These are phyloP conservation scores for Sporormia fimetaria DNA, from an alignment of 495 filamentous ascomycete genomes.

Conservation along the genomic window DNA sequence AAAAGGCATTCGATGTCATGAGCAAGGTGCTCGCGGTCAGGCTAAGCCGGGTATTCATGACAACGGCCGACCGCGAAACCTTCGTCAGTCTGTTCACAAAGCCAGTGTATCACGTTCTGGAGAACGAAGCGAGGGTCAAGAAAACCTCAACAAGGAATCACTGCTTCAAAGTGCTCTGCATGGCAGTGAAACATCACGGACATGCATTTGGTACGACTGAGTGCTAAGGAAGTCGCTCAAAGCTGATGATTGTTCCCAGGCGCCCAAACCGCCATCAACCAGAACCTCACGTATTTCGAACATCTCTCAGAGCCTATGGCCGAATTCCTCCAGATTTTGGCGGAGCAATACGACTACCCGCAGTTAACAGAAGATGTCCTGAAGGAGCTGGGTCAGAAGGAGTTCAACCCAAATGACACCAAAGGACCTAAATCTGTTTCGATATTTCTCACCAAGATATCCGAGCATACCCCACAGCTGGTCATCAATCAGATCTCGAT, in stretches of 20 bases:
- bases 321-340: slow-evolving; percentile 89
- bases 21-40: slow-evolving; percentile 92
- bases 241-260: slow-evolving; percentile 40
- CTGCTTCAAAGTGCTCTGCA: slow-evolving; percentile 89
- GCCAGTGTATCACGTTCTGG: slow-evolving; percentile 86
- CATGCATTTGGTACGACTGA: slow-evolving; percentile 76
- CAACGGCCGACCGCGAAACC: slow-evolving; percentile 91
- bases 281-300: slow-evolving; percentile 96
- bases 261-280: slow-evolving; percentile 94
- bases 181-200: slow-evolving; percentile 95
- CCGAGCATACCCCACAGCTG: slow-evolving; percentile 80
- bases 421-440: slow-evolving; percentile 96
- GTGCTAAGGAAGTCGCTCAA: neutral
- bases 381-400: slow-evolving; percentile 87
- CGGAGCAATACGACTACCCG: slow-evolving; percentile 95
- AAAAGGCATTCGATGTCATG: slow-evolving; percentile 83
- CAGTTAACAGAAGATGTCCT: slow-evolving; percentile 91
- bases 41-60: slow-evolving; percentile 81
- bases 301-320: slow-evolving; percentile 98
- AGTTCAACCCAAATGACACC: slow-evolving; percentile 93
- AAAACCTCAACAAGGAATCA: slow-evolving; percentile 88
- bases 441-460: slow-evolving; percentile 88
- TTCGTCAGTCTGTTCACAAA: slow-evolving; percentile 87
- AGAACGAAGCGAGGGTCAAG: slow-evolving; percentile 90
- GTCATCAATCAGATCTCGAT: slow-evolving; percentile 97